Percentiles rank a stretch among this genome's conserved stretches.
Conservation (phyloP, 768 basidiomycete species). For the Rhizopogon rudus region DNA sequence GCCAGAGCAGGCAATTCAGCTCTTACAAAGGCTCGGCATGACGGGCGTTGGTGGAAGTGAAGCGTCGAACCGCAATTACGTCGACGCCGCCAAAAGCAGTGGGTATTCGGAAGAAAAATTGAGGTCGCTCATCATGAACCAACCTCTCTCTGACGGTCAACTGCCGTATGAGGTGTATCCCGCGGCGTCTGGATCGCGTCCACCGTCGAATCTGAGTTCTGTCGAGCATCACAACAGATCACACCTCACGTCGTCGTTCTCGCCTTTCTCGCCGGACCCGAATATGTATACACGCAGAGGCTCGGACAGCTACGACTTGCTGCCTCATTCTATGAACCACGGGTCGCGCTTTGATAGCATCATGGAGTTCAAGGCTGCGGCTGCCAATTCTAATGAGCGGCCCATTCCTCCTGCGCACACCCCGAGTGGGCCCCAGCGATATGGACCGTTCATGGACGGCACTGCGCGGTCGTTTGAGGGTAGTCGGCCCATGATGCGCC, state of each 20-base stretch:
- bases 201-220: conserved; percentile 10
- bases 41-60: conserved; percentile 25
- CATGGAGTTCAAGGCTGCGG: conserved; percentile 32
- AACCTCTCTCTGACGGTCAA: conserved; percentile 13
- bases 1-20: conserved; percentile 57
- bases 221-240: conserved; percentile 15
- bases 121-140: conserved; percentile 16
- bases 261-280: conserved; percentile 79
- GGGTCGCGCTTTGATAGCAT: conserved; percentile 43
- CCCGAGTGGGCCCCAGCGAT: conserved; percentile 41
- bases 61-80: conserved; percentile 2
- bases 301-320: conserved; percentile 15
- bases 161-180: conserved; percentile 17
- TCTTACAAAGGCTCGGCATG: conserved; percentile 52
- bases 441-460: conserved; percentile 39
- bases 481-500: conserved; percentile 37
- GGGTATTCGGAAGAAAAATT: conserved; percentile 18
- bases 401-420: conserved; percentile 43
- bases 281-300: conserved; percentile 41
- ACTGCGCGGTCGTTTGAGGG: conserved; percentile 33
- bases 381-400: conserved; percentile 20
- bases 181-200: conserved; percentile 11
- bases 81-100: conserved; percentile 13
- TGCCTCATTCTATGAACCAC: conserved; percentile 45
- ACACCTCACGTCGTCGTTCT: conserved; percentile 38